These are phyloP conservation scores for Neurospora cerealis DNA, from an alignment of 495 filamentous ascomycete species.

Conservation along the genomic window DNA sequence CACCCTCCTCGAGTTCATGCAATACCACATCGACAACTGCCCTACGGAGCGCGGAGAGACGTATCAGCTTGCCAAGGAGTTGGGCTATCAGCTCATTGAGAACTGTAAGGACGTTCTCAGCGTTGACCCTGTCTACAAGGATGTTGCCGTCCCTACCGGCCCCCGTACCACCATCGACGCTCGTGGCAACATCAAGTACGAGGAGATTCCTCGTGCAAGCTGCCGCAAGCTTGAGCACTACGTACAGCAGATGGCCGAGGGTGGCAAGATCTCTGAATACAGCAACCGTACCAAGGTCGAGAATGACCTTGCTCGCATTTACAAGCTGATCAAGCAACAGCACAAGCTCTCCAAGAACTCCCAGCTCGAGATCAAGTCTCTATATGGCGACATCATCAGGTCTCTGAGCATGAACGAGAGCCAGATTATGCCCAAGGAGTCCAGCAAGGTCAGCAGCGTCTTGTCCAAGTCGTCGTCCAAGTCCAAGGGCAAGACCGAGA, in stretches of 20 bases:
- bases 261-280: constrained; percentile 96
- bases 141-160: constrained; percentile 84
- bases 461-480: constrained; percentile 57
- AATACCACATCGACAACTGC: constrained; percentile 99
- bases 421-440: constrained; percentile 86
- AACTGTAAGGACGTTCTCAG: constrained; percentile 91
- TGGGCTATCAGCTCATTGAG: constrained; percentile 90
- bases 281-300: constrained; percentile 97
- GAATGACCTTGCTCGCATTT: constrained; percentile 84
- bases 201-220: constrained; percentile 78
- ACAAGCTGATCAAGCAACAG: constrained; percentile 95
- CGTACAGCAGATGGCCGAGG: constrained; percentile 96
- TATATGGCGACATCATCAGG: constrained; percentile 88
- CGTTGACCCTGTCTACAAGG: constrained; percentile 82
- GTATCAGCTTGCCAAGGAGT: constrained; percentile 89
- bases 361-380: constrained; percentile 84
- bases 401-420: constrained; percentile 94
- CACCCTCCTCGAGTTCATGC: constrained; percentile 94
- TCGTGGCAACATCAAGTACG: constrained; percentile 79
- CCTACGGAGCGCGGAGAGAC: constrained; percentile 94
- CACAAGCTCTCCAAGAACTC: constrained; percentile 92
- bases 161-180: constrained; percentile 84
- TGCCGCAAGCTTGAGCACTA: constrained; percentile 98
- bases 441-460: constrained; percentile 44
- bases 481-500: constrained; percentile 86